A percentile compares a stretch with the other conserved stretches of the same genome.
Evolutionary conservation across 768 basidiomycete genomes (phyloP).

Genomic region (Suillus spraguei): DNA sequence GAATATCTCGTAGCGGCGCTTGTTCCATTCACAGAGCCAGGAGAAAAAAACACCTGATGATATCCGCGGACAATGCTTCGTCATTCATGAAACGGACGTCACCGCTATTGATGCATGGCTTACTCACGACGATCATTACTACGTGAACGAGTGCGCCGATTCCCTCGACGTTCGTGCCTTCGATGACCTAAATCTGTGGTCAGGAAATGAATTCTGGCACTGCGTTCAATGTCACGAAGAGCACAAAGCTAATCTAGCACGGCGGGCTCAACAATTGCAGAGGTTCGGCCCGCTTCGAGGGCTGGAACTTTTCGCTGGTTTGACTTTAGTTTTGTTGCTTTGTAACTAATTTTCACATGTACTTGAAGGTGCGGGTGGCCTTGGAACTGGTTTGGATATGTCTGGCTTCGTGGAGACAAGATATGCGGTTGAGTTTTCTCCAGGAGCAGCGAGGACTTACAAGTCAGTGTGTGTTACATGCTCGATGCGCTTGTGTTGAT

Average conservation of each 20-base stretch:
- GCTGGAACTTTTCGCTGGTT: conserved; percentile 73
- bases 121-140: conserved; percentile 59
- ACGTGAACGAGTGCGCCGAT: conserved; percentile 41
- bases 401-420: conserved; percentile 63
- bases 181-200: conserved; percentile 28
- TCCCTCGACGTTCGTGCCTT: conserved; percentile 23
- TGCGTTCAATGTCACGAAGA: conserved; percentile 45
- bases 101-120: conserved; percentile 44
- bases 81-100: conserved; percentile 39
- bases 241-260: conserved; percentile 33
- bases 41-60: conserved; percentile 32
- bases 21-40: conserved; percentile 42
- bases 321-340: conserved; percentile 14
- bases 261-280: conserved; percentile 32
- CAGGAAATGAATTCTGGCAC: conserved; percentile 28
- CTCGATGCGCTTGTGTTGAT: not conserved
- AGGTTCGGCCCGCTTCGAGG: conserved; percentile 52
- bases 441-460: conserved; percentile 66
- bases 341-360: conserved; percentile 2
- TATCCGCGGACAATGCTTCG: conserved; percentile 59
- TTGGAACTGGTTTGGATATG: conserved; percentile 66
- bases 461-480: conserved; percentile 40
- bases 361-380: conserved; percentile 67
- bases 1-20: conserved; percentile 30
- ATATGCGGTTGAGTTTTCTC: conserved; percentile 70